These are phyloP conservation scores for Pythium plurisporium DNA, from an alignment of 352 stramenopile species.

Conservation along the genomic window DNA sequence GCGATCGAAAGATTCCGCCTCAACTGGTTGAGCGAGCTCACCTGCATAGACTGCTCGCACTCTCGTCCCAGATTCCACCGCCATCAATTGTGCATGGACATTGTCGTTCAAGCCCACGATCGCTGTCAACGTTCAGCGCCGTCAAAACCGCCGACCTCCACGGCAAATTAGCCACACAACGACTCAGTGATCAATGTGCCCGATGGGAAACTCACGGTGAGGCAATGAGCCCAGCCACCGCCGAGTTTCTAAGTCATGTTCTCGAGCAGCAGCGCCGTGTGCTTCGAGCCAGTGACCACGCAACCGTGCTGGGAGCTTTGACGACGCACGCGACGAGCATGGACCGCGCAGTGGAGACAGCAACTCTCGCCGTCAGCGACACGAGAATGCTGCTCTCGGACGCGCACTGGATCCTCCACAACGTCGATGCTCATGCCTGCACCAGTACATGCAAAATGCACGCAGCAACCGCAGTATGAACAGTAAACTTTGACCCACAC, in stretches of 20 bases:
- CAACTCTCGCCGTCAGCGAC: conserved; percentile 2
- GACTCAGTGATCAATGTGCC: conserved; percentile 4
- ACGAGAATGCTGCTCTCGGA: neutral
- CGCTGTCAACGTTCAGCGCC: conserved; percentile 15
- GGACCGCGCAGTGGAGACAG: conserved; percentile 10
- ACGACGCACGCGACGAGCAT: conserved; percentile 1
- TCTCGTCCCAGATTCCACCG: neutral
- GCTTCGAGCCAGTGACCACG: neutral
- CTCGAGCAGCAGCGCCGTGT: neutral
- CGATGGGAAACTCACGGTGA: conserved; percentile 9
- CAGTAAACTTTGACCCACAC: neutral
- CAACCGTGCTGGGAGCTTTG: neutral
- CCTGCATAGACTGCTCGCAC: neutral
- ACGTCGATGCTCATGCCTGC: conserved; percentile 1
- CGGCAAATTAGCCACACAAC: conserved; percentile 12
- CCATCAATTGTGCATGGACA: neutral
- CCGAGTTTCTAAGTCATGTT: conserved; percentile 20
- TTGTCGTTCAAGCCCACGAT: neutral
- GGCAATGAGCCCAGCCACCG: neutral
- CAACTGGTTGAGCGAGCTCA: neutral
- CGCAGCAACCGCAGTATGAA: neutral
- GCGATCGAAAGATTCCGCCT: too few species aligned
- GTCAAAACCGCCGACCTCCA: conserved; percentile 15
- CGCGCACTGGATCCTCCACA: conserved; percentile 3
- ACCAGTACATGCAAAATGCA: neutral